phyloP scores from a whole-genome alignment of 1,284 basidiomycete genomes.

The Gomphus bonarii region DNA sequence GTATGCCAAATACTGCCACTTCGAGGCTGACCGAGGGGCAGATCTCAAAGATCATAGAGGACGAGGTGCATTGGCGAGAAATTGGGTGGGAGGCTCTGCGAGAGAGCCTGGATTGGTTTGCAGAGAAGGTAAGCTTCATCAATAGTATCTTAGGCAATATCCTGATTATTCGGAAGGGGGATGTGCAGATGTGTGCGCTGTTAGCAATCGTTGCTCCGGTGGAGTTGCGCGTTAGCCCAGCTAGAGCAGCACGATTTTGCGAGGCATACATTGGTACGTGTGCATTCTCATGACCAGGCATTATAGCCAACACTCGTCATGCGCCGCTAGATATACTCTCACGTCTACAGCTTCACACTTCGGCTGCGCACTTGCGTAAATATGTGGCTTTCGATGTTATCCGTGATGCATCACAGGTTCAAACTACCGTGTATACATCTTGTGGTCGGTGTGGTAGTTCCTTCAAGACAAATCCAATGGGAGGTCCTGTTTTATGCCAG shows the following conservation, averaged over 20 bases:
- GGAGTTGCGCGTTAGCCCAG: slow-evolving; percentile 39
- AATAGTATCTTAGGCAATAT: background rate
- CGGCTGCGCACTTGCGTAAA: slow-evolving; percentile 65
- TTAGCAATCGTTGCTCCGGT: slow-evolving; percentile 45
- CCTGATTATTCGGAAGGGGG: slow-evolving; percentile 36
- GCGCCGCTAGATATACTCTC: slow-evolving; percentile 42
- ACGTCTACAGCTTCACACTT: slow-evolving; percentile 47
- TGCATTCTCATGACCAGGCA: background rate
- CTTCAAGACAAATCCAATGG: slow-evolving; percentile 30
- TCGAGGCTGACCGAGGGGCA: background rate
- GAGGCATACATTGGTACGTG: slow-evolving; percentile 60
- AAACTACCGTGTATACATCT: slow-evolving; percentile 55
- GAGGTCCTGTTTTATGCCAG: slow-evolving; percentile 34
- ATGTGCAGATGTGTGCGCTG: slow-evolving; percentile 69
- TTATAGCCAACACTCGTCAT: background rate
- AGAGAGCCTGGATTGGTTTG: slow-evolving; percentile 48
- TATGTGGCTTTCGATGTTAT: background rate
- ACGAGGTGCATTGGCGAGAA: slow-evolving; percentile 38
- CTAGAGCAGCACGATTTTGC: slow-evolving; percentile 41
- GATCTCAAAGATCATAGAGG: slow-evolving; percentile 15
- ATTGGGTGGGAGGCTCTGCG: slow-evolving; percentile 47
- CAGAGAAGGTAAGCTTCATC: slow-evolving; percentile 40
- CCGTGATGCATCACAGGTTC: slow-evolving; percentile 23
- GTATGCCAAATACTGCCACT: background rate
- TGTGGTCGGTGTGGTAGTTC: slow-evolving; percentile 61